These are phyloP conservation scores for Xerocomus spinulosus DNA, from an alignment of 768 basidiomycete species.

Conservation along the genomic window DNA sequence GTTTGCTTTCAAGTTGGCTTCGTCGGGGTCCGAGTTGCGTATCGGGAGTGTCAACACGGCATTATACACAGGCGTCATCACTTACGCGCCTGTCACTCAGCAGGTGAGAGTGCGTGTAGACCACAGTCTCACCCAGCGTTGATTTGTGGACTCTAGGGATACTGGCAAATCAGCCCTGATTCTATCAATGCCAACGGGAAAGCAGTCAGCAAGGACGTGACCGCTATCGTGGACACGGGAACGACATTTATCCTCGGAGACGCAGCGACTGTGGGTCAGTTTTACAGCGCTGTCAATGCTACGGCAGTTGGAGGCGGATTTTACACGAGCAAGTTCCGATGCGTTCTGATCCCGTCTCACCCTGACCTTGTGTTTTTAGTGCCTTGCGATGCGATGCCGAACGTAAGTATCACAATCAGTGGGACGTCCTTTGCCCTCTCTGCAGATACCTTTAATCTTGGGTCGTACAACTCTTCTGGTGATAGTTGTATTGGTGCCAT, in stretches of 20 bases:
- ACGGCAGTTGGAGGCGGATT: slow-evolving; percentile 29
- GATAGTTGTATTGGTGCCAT: slow-evolving; percentile 20
- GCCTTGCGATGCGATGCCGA: slow-evolving; percentile 23
- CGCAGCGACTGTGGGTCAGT: slow-evolving; percentile 26
- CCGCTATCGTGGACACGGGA: slow-evolving; percentile 48
- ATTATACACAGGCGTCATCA: slow-evolving; percentile 37
- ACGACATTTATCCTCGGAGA: slow-evolving; percentile 42
- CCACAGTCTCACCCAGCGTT: neutral
- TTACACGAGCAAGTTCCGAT: slow-evolving; percentile 30
- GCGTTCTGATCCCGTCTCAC: neutral
- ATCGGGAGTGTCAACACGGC: slow-evolving; percentile 40
- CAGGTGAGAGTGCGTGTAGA: slow-evolving; percentile 18
- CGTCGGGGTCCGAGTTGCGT: slow-evolving; percentile 32
- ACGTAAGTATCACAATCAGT: slow-evolving; percentile 33
- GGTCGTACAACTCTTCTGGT: slow-evolving; percentile 14
- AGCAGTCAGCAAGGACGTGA: neutral
- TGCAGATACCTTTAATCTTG: slow-evolving; percentile 35
- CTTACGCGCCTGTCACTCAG: slow-evolving; percentile 31
- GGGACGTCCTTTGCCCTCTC: slow-evolving; percentile 30
- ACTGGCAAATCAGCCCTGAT: slow-evolving; percentile 20
- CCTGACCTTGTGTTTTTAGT: slow-evolving; percentile 12
- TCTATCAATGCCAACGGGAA: slow-evolving; percentile 22
- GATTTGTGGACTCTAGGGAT: slow-evolving; percentile 13
- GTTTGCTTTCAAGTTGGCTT: slow-evolving; percentile 40
- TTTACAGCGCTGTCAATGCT: slow-evolving; percentile 31